These are phyloP conservation scores for Yarrowia galli DNA, from an alignment of 1,139 yeast species.

Conservation along the genomic window DNA sequence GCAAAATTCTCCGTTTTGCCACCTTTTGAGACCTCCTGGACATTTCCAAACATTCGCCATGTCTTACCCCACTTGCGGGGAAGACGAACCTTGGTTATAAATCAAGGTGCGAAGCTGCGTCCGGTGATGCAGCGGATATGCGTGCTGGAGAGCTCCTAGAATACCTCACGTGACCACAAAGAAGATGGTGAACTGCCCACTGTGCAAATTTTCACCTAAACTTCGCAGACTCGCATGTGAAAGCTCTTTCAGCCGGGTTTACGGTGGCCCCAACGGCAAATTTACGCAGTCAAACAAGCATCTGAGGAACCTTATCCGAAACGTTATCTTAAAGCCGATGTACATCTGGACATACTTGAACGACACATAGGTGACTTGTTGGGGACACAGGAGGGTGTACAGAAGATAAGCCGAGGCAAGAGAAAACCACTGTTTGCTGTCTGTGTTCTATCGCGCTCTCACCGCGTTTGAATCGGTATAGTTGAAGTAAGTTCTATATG, in stretches of 20 bases:
- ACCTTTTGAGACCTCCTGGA: not conserved
- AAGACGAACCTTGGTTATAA: conserved; percentile 12
- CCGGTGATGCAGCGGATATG: conserved; percentile 17
- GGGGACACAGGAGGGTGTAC: not conserved
- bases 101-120: conserved; percentile 19
- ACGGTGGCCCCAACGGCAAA: not conserved
- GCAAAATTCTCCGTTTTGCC: not conserved
- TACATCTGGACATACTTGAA: not conserved
- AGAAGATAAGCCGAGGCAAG: not conserved
- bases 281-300: not conserved
- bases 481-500: no score
- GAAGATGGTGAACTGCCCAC: not conserved
- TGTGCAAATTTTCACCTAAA: not conserved
- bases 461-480: no score
- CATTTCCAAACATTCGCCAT: not conserved
- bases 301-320: not conserved
- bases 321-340: conserved; percentile 13
- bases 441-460: no score
- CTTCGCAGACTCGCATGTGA: not conserved
- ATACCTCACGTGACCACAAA: not conserved
- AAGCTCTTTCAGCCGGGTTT: not conserved
- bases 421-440: no score
- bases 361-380: not conserved
- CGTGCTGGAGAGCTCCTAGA: not conserved
- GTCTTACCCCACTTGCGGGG: conserved; percentile 10